Base-by-base conservation (phyloP, 192 early-diverging fungal genomes). In the Lobosporangium transversale region DNA sequence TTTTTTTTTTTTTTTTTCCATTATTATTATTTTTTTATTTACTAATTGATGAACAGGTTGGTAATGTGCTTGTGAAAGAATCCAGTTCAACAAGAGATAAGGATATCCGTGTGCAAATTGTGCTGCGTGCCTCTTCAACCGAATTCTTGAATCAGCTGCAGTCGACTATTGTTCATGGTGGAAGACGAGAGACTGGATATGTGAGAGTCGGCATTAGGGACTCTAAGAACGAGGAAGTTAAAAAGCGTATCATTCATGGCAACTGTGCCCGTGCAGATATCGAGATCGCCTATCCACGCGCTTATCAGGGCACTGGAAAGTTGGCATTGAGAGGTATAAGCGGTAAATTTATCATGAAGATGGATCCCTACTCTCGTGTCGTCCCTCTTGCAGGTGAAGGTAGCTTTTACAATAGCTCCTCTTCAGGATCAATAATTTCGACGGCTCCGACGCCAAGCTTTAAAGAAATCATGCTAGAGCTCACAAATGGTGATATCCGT, bases 211-310 rank as follows among this genome's bases (percentile, higher is more conserved):
- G 53, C 14, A 49, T 58, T 29, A 53, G 31, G 0, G 66, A 68
- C 21, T 23, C 5, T 1, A 37, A 30, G 3, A 49, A 49, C 54
- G 50, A 50, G 32, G 54, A 66, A 1, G n/a, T 31, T 2, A 71
- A 53, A 40, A 45, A 64, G 8, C 35, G 47, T 2, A 8, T 63
- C 14, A 14, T 54, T 0, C n/a, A 14, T 0, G 20, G 32, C 3
- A 21, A 29, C 20, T 71, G 69, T 44, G 61, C 47, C 11, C 30
- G 15, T 2, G 61, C 54, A 9, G 54, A 62, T 43, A 55, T 71
- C 2, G 29, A 63, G 36, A 51, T 71, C 37, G 33, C 33, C 23
- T 71, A 71, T 23, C 69, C 69, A 15, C 44, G 45, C 9, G 36
- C 8, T 3, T 10, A 1, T 0, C 37, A 53, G 2, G 43, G 49